Conservation (phyloP, 495 filamentous ascomycete genomes). For the Tetracladium marchalianum region DNA sequence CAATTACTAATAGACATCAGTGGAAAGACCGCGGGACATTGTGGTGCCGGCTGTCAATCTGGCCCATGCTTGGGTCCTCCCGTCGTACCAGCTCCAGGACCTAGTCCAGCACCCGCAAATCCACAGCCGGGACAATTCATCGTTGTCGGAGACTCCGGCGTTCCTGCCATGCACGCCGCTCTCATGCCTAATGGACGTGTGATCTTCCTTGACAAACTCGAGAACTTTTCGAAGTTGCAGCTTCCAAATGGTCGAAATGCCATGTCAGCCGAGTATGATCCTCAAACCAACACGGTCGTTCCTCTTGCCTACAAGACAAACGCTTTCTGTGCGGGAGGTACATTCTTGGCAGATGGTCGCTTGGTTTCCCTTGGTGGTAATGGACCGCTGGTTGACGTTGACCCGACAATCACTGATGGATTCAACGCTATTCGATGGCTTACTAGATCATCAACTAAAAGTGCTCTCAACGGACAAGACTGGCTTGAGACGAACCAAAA, state of each 20-base stretch:
- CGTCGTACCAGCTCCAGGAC: slow-evolving; percentile 24
- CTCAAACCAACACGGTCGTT: slow-evolving; percentile 34
- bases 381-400: slow-evolving; percentile 41
- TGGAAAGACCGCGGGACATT: slow-evolving; percentile 27
- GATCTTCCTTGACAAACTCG: slow-evolving; percentile 54
- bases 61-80: slow-evolving; percentile 24
- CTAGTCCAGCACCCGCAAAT: slow-evolving; percentile 23
- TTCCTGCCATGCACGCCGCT: slow-evolving; percentile 55
- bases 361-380: slow-evolving; percentile 49
- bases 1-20: slow-evolving; percentile 13
- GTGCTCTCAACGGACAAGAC: slow-evolving; percentile 33
- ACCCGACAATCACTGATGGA: slow-evolving; percentile 48
- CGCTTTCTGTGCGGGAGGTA: slow-evolving; percentile 52
- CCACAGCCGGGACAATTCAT: slow-evolving; percentile 35
- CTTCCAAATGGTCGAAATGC: slow-evolving; percentile 45
- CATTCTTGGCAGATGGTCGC: slow-evolving; percentile 47
- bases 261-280: slow-evolving; percentile 52
- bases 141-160: slow-evolving; percentile 43
- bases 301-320: slow-evolving; percentile 47
- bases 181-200: slow-evolving; percentile 50
- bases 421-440: slow-evolving; percentile 48
- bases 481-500: slow-evolving; percentile 51
- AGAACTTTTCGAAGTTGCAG: slow-evolving; percentile 49
- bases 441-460: slow-evolving; percentile 36
- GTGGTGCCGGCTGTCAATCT: slow-evolving; percentile 30